Evolutionary conservation across 805 yeast species (phyloP).

Genomic region (Metschnikowia drakensbergensis): DNA sequence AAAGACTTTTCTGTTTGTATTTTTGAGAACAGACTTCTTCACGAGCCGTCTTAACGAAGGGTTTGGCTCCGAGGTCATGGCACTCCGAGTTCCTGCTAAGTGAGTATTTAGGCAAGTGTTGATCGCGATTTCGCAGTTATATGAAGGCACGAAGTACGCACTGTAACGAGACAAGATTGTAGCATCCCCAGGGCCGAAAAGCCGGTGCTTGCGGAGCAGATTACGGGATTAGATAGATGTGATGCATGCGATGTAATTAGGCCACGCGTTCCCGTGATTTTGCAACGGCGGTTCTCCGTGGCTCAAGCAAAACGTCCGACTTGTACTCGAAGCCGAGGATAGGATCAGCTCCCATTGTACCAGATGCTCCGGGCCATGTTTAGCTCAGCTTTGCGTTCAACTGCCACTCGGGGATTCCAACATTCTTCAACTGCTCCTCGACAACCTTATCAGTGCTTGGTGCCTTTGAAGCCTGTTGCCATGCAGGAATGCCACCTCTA

Average conservation of each 20-base stretch:
- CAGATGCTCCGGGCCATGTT: too few species aligned
- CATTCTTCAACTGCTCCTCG: conserved; percentile 28
- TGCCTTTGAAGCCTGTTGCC: conserved; percentile 18
- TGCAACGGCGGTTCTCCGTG: too few species aligned
- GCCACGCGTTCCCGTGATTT: too few species aligned
- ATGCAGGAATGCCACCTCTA: conserved; percentile 13
- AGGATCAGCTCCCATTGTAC: too few species aligned
- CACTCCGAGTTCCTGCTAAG: background rate
- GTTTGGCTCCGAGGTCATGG: conserved; percentile 7
- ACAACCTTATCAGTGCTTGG: conserved; percentile 23
- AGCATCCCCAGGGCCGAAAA: too few species aligned
- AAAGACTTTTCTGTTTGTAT: conserved; percentile 24
- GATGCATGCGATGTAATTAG: too few species aligned
- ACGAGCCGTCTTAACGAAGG: conserved; percentile 17
- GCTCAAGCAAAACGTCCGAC: too few species aligned
- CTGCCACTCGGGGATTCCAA: conserved; percentile 46
- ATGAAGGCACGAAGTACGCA: background rate
- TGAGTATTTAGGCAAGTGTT: background rate
- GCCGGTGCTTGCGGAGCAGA: too few species aligned
- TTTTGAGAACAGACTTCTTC: conserved; percentile 19
- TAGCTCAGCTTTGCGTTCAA: conserved; percentile 17
- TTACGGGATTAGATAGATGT: too few species aligned
- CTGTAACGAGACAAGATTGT: too few species aligned
- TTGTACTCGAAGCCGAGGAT: too few species aligned
- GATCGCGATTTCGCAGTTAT: conserved; percentile 1